Evolutionary conservation across 2,329 filamentous ascomycete genomes (phyloP), one percentile per base, ranked within the genome.

Genomic region (Verticillium alfalfae): DNA sequence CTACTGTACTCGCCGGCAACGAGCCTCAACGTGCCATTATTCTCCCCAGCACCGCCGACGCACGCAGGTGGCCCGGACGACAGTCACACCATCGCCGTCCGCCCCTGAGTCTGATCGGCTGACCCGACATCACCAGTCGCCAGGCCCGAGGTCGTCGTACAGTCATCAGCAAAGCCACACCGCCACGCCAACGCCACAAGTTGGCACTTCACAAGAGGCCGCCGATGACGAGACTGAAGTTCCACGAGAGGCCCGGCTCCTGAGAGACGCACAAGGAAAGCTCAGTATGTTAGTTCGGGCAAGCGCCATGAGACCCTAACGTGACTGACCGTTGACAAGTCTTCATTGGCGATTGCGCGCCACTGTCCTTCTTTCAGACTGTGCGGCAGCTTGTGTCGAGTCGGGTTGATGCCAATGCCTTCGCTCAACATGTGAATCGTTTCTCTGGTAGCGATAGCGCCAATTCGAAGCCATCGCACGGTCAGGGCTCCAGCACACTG

Each of bases 271-370:
- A 0, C 79, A 82, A 61, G 82, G 82, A 1, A 83, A 83, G 66
- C 68, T 84, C 26, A 80, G 64, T 65, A 60, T 34, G 61, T 49
- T 12, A 18, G 1, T 3, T 8, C 34, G 2, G 26, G 7, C 12
- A 18, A 18, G 34, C 16, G 6, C 18, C 18, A 5, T 34, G 31
- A 4, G 34, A 45, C 18, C 36, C 57, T 26, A 31, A 31, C 26
- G 26, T 31, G 16, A 7, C 57, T 61, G 31, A 61, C 31, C 45
- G 1, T 52, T 18, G 36, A 13, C 10, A 12, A 65, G 64, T 83
- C 36, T 85, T 85, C 67, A 81, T 84, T 31, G 82, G 82, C 5
- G 82, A 85, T 67, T 84, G 82, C 65, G 82, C 82, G 5, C 82
- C 82, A 0, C 70, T 85, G 22, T 84, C 82, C 0, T 81, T 85